Base-by-base conservation (phyloP, 192 early-diverging fungal genomes). In the Thamnidium elegans region DNA sequence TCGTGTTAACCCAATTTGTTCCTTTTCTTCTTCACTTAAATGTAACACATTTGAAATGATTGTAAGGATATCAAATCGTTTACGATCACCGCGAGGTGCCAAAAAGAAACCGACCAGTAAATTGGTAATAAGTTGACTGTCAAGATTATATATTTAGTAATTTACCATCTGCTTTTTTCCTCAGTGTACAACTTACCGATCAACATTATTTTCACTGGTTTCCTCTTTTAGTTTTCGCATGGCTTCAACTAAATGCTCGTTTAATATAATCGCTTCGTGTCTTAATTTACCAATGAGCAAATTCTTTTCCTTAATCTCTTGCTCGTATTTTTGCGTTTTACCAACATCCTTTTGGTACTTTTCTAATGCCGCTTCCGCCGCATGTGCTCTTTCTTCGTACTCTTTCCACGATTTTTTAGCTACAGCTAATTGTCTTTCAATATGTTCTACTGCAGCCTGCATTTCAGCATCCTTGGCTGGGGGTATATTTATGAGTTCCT, bases 241-340 rank as follows among this genome's bases (percentile, higher is more conserved):
- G 31, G 94, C 94, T 65, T 99, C 95, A 45, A 87, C 84, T 46
- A 97, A 73, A 68, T 99, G 94, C 34, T 89, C 87, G 71, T 99
- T 92, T 5, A 95, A 80, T 55, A 90, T 92, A 19, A 92, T 79
- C 7, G 92, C 89, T 67, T 91, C 89, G 60, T 87, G 87, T 32
- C 89, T 78, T 39, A 94, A 76, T 69, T 90, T 90, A 44, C 91
- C 91, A 69, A 94, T 83, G 32, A 83, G 67, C n/a, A 79, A 67
- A 66, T 78, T 89, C 74, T 87, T 88, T 61, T 92, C 87, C 54
- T 86, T 80, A 21, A 90, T 78, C 26, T 92, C 88, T 32, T 68
- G 62, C 70, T 89, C 78, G 69, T 83, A 73, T 65, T 79, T 78
- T 74, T 81, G 55, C 31, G 78, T 75, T 72, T 80, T 68, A 36